Percentiles rank a stretch among this genome's conserved stretches.
Conservation (phyloP, 495 filamentous ascomycete species). For the Talaromyces liani region DNA sequence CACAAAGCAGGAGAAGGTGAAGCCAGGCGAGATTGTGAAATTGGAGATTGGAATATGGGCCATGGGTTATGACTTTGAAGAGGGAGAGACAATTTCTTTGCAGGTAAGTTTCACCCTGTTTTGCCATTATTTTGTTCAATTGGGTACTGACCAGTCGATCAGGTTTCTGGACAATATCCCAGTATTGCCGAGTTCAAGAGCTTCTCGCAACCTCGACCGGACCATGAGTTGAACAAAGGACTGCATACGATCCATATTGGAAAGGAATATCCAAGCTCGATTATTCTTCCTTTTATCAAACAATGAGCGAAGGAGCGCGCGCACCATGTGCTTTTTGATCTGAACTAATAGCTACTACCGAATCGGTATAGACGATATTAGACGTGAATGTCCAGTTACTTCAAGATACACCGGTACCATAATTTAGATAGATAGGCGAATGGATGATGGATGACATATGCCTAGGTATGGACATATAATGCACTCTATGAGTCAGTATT, state of each 20-base stretch:
- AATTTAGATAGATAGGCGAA: too few relatives aligned
- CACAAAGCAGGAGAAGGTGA: slow-evolving; percentile 23
- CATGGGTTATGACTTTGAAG: slow-evolving; percentile 25
- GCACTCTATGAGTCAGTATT: too few relatives aligned
- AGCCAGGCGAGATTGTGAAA: slow-evolving; percentile 23
- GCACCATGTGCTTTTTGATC: background rate
- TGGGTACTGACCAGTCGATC: background rate
- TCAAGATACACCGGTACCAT: too few relatives aligned
- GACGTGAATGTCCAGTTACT: too few relatives aligned
- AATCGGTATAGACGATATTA: too few relatives aligned
- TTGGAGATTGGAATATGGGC: slow-evolving; percentile 28
- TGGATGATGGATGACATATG: too few relatives aligned
- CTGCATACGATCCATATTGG: slow-evolving; percentile 25
- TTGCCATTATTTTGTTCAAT: background rate
- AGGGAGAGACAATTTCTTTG: slow-evolving; percentile 20
- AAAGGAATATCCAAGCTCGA: slow-evolving; percentile 22
- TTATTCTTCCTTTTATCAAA: slow-evolving; percentile 30
- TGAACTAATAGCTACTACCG: background rate
- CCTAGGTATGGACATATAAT: too few relatives aligned
- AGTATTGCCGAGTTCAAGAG: slow-evolving; percentile 27
- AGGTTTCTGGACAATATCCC: slow-evolving; percentile 29
- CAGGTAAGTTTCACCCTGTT: slow-evolving; percentile 12
- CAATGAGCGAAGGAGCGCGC: background rate
- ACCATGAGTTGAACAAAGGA: slow-evolving; percentile 27
- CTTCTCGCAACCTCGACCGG: slow-evolving; percentile 23